Evolutionary conservation across 2,329 filamentous ascomycete genomes (phyloP), one percentile per base, ranked within the genome.

Genomic region (Alternaria novae-zelandiae): DNA sequence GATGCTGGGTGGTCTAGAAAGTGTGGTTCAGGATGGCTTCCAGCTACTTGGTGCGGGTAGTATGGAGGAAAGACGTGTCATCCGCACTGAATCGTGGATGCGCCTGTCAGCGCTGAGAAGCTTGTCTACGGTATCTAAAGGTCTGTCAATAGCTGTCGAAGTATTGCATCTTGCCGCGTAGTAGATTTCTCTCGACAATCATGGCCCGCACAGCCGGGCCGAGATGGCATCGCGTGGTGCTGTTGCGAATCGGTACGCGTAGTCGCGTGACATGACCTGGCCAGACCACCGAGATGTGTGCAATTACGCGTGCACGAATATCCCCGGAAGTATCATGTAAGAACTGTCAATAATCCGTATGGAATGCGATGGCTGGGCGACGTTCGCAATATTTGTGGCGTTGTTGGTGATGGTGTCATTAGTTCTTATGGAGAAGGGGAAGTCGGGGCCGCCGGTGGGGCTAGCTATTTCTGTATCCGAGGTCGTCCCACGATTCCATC

Each of bases 41-140:
- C 47, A 23, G 43, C 54, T 75, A 50, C 49, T 53, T 41, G 72
- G 72, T 13, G 30, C 65, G 13, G 70, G 70, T 6, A 63, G 58
- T 10, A 75, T 82, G 32, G 66, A 66, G 1, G 68, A 65, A 13
- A 70, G 77, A 10, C 49, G 54, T n/a, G 57, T 20, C 3, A 45
- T 58, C 8, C 72, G 74, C 3, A 15, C 15, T 1, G 74, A 80
- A 54, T 70, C 71, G 1, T 76, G 75, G 54, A 82, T 83, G 80
- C 71, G 66, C 79, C 81, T 0, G 70, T 83, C 1, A 81, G 81
- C 57, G 80, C 71, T 0, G 81, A 84, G 68, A 84, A 83, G 68
- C 54, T 82, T 15, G 67, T 73, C 7, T 71, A 71, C 65, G 44
- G 25, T 6, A 30, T 72, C 25, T 59, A 26, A 54, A 32, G n/a